Conservation (phyloP, 2,329 filamentous ascomycete genomes). For the Xylaria sp. region DNA sequence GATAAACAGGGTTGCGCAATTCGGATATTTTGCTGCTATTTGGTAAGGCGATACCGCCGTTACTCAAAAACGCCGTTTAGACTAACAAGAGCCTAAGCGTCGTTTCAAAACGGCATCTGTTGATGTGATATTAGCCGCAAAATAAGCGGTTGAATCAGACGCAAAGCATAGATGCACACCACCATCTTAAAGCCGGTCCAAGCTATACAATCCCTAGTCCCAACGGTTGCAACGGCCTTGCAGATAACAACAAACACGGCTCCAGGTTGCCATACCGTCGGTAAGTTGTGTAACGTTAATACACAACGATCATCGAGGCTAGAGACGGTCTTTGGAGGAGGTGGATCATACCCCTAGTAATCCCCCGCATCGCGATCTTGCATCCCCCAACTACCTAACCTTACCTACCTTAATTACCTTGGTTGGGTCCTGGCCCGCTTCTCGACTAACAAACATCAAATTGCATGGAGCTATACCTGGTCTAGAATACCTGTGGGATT, state of each 20-base stretch:
- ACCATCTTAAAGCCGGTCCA: neutral
- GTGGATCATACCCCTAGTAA: constrained; percentile 13
- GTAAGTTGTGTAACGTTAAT: constrained; percentile 28
- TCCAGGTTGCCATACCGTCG: neutral
- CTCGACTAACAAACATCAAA: constrained; percentile 1
- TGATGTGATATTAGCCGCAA: neutral
- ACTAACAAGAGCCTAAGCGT: constrained; percentile 13
- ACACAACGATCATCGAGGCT: constrained; percentile 8
- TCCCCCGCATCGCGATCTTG: constrained; percentile 21
- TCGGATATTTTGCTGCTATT: neutral
- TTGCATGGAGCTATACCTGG: constrained; percentile 11
- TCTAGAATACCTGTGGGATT: neutral
- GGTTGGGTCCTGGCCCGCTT: neutral
- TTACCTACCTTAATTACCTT: neutral
- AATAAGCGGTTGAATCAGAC: neutral
- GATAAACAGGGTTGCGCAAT: neutral
- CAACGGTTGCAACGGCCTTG: constrained; percentile 4
- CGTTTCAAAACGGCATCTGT: constrained; percentile 1
- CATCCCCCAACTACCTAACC: neutral
- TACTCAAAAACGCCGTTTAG: neutral
- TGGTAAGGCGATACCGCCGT: neutral
- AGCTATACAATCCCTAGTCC: neutral
- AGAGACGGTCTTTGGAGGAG: neutral
- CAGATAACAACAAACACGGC: constrained; percentile 1
- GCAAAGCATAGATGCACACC: neutral